Conservation (phyloP, 2,329 filamentous ascomycete genomes). For the Diaporthe velutina region DNA sequence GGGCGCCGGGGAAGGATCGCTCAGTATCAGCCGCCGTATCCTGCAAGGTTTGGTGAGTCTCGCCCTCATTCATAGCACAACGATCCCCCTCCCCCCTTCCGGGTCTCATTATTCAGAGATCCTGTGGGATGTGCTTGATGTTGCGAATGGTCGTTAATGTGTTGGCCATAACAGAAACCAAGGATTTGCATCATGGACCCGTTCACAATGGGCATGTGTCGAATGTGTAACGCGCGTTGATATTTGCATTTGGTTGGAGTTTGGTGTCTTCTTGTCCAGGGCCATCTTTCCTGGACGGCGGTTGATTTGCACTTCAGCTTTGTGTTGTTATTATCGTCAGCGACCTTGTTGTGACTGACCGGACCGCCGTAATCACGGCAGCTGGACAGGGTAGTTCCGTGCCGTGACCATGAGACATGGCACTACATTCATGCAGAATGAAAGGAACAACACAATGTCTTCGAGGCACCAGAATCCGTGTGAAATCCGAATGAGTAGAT, state of each 20-base stretch:
- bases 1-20: constrained; percentile 27
- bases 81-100: no score
- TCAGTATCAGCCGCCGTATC: constrained; percentile 34
- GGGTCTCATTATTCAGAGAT: not conserved
- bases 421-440: not conserved
- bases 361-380: not conserved
- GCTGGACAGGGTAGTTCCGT: not conserved
- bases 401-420: not conserved
- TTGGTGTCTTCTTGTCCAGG: not conserved
- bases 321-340: not conserved
- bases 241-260: not conserved
- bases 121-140: not conserved
- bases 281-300: not conserved
- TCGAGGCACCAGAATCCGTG: not conserved
- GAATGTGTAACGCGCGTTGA: not conserved
- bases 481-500: not conserved
- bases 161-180: not conserved
- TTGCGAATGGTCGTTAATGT: not conserved
- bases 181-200: constrained; percentile 1
- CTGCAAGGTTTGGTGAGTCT: constrained; percentile 7
- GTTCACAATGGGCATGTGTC: constrained; percentile 13
- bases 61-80: not conserved
- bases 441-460: not conserved
- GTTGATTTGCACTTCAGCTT: not conserved
- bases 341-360: not conserved